Evolutionary conservation across 1,284 basidiomycete species (phyloP), one percentile per base, ranked within the genome.

Genomic region (Peniophora sp.): DNA sequence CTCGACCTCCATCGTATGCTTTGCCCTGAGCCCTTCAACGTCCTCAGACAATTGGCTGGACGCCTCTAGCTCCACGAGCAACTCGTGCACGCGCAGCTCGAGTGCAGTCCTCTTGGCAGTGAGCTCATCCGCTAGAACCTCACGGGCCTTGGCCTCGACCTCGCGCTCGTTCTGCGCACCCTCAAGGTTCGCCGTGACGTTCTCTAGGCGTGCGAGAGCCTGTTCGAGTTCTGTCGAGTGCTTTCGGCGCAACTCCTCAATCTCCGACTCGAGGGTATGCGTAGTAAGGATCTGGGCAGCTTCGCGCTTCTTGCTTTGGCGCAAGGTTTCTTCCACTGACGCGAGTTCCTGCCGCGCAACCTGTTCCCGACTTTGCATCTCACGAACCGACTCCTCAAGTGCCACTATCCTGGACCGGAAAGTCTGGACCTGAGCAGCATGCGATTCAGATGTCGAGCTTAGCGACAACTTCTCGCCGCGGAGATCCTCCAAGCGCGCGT

Each of bases 161-260:
- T 56, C 57, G 47, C 66, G 64, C 5, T 60, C 59, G 24, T 62
- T 57, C 47, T 61, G 60, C 15, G 66, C 57, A 24, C 66, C 62
- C 46, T 70, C 65, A 17, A 76, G 61, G 24, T 70, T 60, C 12
- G 57, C 63, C 12, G 59, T 58, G 6, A 65, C 58, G 32, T 64
- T 60, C 3, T 61, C 61, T 5, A 41, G 37, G n/a, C 37, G 37
- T 15, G 18, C 37, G 37, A 41, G 37, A 6, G 37, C 15, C 5
- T 55, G 54, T 2, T 60, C 62, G 37, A 75, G 54, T 47, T 75
- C 72, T 39, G 68, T 64, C 3, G 67, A 61, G 48, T 75, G 71
- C 44, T 65, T 64, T 42, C 64, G 57, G 52, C 65, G 69, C 46
- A 73, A 57, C 24, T 63, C 60, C n/a, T 59, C 65, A 1, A 76